Conservation (phyloP, 78 protist genomes). For the Cavenderia fasciculata region DNA sequence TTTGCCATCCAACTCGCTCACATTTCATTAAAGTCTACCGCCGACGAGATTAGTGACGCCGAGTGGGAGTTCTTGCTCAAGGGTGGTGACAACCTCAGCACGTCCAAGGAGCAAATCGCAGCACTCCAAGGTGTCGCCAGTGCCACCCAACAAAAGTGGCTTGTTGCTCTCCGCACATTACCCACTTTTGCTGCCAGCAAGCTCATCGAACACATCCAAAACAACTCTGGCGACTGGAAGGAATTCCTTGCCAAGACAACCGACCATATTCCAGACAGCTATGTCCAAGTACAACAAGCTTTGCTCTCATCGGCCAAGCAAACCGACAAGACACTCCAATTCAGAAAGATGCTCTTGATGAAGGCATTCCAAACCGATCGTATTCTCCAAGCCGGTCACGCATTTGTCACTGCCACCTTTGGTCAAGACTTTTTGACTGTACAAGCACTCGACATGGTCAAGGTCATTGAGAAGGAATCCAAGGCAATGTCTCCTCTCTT, state of each 20-base stretch:
- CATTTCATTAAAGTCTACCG: constrained; percentile 48
- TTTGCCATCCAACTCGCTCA: constrained; percentile 94
- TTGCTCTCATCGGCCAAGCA: not conserved
- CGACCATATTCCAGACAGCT: constrained; percentile 28
- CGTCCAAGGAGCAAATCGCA: constrained; percentile 37
- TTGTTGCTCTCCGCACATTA: constrained; percentile 1
- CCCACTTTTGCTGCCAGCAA: constrained; percentile 19
- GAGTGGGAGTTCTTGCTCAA: constrained; percentile 76
- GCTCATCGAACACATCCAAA: constrained; percentile 63
- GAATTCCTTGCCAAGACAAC: constrained; percentile 36
- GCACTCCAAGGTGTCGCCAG: not conserved
- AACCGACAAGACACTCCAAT: not conserved
- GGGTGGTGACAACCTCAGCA: constrained; percentile 62
- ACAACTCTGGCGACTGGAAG: constrained; percentile 62
- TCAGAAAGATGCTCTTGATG: constrained; percentile 82
- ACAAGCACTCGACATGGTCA: constrained; percentile 76
- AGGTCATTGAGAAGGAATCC: constrained; percentile 70
- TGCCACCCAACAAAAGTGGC: constrained; percentile 43
- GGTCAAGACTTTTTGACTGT: constrained; percentile 76
- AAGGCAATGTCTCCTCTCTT: constrained; percentile 85
- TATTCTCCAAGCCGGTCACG: constrained; percentile 1
- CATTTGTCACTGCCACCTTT: constrained; percentile 77
- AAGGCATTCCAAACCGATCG: constrained; percentile 92
- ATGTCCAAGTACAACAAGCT: not conserved
- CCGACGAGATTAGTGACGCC: constrained; percentile 44